Percentiles rank a stretch among this genome's conserved stretches.
These are phyloP conservation scores for Ottelia alismoides DNA, from an alignment of 106 monocot genomes.

Conservation along the genomic window DNA sequence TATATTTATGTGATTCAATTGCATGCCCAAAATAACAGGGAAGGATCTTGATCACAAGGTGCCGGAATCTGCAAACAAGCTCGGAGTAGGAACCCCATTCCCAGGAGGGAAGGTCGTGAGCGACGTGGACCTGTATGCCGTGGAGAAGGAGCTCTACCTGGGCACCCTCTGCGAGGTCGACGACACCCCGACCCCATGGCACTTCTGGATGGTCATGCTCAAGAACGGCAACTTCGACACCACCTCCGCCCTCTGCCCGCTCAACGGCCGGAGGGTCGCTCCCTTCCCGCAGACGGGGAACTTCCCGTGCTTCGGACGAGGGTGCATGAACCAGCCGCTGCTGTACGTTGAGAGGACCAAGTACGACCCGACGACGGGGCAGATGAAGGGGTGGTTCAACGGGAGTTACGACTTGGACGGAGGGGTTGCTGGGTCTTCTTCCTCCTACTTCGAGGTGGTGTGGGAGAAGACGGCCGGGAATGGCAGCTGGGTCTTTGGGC, in stretches of 20 bases:
- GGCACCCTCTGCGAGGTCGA: constrained; percentile 49
- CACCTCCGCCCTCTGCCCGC: constrained; percentile 43
- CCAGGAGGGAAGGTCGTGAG: constrained; percentile 5
- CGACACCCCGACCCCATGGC: constrained; percentile 43
- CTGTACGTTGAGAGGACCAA: constrained; percentile 38
- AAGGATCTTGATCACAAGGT: constrained; percentile 52
- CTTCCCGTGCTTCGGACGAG: constrained; percentile 71
- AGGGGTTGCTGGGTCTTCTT: constrained; percentile 2
- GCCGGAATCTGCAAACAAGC: constrained; percentile 30
- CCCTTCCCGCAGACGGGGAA: constrained; percentile 45
- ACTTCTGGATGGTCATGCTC: constrained; percentile 95
- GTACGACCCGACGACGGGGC: constrained; percentile 2
- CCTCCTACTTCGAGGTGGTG: constrained; percentile 50
- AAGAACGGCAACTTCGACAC: constrained; percentile 92
- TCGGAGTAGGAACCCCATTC: constrained; percentile 24
- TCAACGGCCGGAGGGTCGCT: constrained; percentile 38
- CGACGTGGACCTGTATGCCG: constrained; percentile 55
- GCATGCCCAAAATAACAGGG: too few species aligned
- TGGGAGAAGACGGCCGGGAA: constrained; percentile 64
- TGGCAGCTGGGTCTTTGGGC: constrained; percentile 60
- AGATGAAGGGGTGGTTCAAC: constrained; percentile 38
- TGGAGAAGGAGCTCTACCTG: constrained; percentile 56
- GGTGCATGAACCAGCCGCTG: constrained; percentile 91
- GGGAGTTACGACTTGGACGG: constrained; percentile 67
- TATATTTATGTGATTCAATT: too few species aligned